A percentile compares a stretch with the other conserved stretches of the same genome.
phyloP scores from a whole-genome alignment of 208 protist species.

The Acanthamoeba castellanii region DNA sequence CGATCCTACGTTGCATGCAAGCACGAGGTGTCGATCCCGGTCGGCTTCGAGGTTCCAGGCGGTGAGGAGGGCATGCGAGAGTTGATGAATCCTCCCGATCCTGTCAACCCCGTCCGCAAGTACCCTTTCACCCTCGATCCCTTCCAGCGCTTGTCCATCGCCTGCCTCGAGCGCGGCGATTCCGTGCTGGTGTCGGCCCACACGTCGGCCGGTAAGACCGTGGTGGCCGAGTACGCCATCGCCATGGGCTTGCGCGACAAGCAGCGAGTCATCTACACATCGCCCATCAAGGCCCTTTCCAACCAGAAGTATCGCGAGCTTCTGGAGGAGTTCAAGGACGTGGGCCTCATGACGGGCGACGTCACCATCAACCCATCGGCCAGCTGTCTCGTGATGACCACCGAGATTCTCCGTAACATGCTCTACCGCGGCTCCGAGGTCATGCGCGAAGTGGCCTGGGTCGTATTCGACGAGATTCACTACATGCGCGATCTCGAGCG shows the following conservation, averaged over 20 bases:
- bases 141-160: slow-evolving; percentile 83
- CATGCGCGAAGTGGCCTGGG: slow-evolving; percentile 99
- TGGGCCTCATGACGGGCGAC: slow-evolving; percentile 99
- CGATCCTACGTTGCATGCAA: slow-evolving; percentile 58
- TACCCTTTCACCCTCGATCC: slow-evolving; percentile 69
- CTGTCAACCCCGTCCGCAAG: slow-evolving; percentile 26
- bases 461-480: slow-evolving; percentile 99
- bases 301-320: slow-evolving; percentile 99
- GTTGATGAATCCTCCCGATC: slow-evolving; percentile 42
- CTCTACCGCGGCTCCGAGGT: slow-evolving; percentile 98
- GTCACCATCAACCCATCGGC: slow-evolving; percentile 98
- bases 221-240: slow-evolving; percentile 99
- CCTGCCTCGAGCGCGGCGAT: slow-evolving; percentile 96
- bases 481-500: slow-evolving; percentile 99
- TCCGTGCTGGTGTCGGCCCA: slow-evolving; percentile 99
- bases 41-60: not conserved
- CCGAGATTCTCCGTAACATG: slow-evolving; percentile 99
- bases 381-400: slow-evolving; percentile 99
- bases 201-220: slow-evolving; percentile 99
- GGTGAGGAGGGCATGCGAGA: slow-evolving; percentile 48
- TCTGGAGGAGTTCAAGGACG: slow-evolving; percentile 96
- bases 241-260: slow-evolving; percentile 97
- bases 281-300: slow-evolving; percentile 99
- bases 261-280: slow-evolving; percentile 99
- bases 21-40: slow-evolving; percentile 47